Conservation (phyloP, 2,329 filamentous ascomycete species). For the Epichloe bromicola region DNA sequence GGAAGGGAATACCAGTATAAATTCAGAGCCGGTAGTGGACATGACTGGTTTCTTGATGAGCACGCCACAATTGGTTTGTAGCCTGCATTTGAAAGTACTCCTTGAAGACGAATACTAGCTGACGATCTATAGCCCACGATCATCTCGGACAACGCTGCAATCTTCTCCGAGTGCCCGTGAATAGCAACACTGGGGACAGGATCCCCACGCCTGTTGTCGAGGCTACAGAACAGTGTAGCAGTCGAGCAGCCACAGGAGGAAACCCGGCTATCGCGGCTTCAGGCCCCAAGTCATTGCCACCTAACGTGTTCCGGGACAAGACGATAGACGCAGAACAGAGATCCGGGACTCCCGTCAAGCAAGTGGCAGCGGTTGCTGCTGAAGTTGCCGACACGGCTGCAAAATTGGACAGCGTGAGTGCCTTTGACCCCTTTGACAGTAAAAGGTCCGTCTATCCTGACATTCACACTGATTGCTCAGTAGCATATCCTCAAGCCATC, state of each 20-base stretch:
- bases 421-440: not conserved
- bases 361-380: slow-evolving; percentile 29
- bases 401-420: slow-evolving; percentile 19
- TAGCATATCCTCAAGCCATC: slow-evolving; percentile 8
- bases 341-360: slow-evolving; percentile 25
- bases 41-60: slow-evolving; percentile 61
- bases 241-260: not conserved
- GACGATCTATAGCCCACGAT: slow-evolving; percentile 2
- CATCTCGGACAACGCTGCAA: slow-evolving; percentile 8
- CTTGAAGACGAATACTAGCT: not conserved
- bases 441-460: slow-evolving; percentile 5
- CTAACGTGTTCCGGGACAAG: slow-evolving; percentile 14
- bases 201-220: slow-evolving; percentile 5
- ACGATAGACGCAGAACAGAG: slow-evolving; percentile 8
- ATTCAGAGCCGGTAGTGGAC: slow-evolving; percentile 51
- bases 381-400: slow-evolving; percentile 31
- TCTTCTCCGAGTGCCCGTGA: slow-evolving; percentile 10
- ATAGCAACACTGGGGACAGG: not conserved
- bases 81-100: no score
- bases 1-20: slow-evolving; percentile 60
- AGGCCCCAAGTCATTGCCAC: slow-evolving; percentile 3
- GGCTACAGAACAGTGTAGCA: slow-evolving; percentile 4
- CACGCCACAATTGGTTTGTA: slow-evolving; percentile 41
- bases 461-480: slow-evolving; percentile 7
- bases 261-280: not conserved